Evolutionary conservation across 768 basidiomycete genomes (phyloP).

Genomic region (Symmetrospora coprosmae): DNA sequence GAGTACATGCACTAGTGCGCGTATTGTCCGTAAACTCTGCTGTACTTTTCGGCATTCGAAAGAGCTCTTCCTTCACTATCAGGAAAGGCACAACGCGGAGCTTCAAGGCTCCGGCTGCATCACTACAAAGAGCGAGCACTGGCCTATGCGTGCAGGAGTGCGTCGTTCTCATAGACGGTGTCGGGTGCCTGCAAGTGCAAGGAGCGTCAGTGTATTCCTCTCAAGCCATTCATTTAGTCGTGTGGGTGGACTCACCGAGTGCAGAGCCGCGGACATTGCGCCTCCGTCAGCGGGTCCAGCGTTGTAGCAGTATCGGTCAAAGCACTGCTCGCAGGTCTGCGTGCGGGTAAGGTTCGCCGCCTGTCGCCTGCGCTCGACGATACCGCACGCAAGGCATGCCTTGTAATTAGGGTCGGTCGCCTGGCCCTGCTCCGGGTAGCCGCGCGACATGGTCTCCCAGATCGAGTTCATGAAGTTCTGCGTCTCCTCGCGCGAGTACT

Average conservation of each 20-base stretch:
- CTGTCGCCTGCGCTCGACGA: conserved; percentile 44
- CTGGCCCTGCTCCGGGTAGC: conserved; percentile 51
- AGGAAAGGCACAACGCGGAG: too few species aligned
- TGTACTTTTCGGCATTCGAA: too few species aligned
- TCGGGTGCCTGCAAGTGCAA: not conserved
- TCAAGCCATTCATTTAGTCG: not conserved
- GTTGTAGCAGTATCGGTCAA: conserved; percentile 12
- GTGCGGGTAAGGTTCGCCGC: not conserved
- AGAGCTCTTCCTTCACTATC: too few species aligned
- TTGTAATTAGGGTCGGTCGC: conserved; percentile 48
- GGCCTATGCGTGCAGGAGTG: not conserved
- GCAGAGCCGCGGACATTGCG: not conserved
- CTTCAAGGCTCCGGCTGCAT: too few species aligned
- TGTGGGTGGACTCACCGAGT: not conserved
- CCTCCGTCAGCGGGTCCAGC: not conserved
- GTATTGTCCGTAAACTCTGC: too few species aligned
- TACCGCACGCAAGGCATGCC: conserved; percentile 57
- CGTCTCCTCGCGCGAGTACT: conserved; percentile 48
- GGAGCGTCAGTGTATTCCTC: not conserved
- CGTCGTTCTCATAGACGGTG: not conserved
- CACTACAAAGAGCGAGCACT: too few species aligned
- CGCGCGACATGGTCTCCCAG: conserved; percentile 45
- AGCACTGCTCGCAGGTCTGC: conserved; percentile 2
- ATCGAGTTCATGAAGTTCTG: conserved; percentile 52
- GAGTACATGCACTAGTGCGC: too few species aligned